Evolutionary conservation across 805 yeast genomes (phyloP).

Genomic region (Lipomyces oligophaga): DNA sequence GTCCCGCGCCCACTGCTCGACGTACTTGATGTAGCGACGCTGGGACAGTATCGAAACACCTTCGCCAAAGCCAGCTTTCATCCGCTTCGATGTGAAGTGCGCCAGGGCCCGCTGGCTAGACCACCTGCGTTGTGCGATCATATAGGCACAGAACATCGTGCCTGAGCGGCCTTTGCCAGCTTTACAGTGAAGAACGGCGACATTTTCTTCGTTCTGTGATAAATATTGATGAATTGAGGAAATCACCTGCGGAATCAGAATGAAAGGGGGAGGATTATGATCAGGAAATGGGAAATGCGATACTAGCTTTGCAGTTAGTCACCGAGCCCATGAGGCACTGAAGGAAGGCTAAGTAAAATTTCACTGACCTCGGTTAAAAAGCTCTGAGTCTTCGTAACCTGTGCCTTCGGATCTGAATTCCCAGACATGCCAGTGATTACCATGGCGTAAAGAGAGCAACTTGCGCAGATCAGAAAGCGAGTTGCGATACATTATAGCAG

Average conservation of each 20-base stretch:
- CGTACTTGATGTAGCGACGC: slow-evolving; percentile 60
- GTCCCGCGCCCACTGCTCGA: slow-evolving; percentile 38
- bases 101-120: slow-evolving; percentile 48
- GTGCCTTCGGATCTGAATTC: slow-evolving; percentile 62
- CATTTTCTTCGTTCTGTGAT: slow-evolving; percentile 38
- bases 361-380: slow-evolving; percentile 32
- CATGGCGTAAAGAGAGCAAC: slow-evolving; percentile 48
- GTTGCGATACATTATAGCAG: slow-evolving; percentile 50
- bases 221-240: slow-evolving; percentile 48
- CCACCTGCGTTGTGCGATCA: slow-evolving; percentile 49
- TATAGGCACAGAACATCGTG: slow-evolving; percentile 61
- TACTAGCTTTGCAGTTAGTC: slow-evolving; percentile 31
- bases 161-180: slow-evolving; percentile 95
- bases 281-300: slow-evolving; percentile 62
- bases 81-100: slow-evolving; percentile 54
- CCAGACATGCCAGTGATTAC: slow-evolving; percentile 64
- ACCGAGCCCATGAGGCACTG: not conserved
- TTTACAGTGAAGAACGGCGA: slow-evolving; percentile 78
- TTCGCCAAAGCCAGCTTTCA: slow-evolving; percentile 51
- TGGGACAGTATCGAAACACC: slow-evolving; percentile 78
- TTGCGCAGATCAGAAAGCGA: slow-evolving; percentile 49
- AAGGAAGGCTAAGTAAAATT: not conserved
- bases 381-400: slow-evolving; percentile 41
- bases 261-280: slow-evolving; percentile 70
- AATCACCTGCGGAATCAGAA: slow-evolving; percentile 45